Conservation (phyloP, 257 asterid genomes). For the Mitragyna speciosa region DNA sequence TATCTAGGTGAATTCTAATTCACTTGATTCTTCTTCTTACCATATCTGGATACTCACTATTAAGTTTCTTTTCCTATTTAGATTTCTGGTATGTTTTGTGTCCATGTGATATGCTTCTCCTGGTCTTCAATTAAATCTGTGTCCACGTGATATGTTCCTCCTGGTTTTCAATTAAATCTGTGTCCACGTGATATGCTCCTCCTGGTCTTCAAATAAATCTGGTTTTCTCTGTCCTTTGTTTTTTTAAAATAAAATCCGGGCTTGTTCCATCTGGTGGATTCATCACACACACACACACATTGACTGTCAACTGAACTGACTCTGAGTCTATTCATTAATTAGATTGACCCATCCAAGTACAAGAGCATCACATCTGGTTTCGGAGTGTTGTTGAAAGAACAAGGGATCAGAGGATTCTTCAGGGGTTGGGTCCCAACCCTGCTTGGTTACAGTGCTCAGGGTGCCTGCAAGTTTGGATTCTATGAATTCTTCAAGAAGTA, state of each 20-base stretch:
- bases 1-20: background rate
- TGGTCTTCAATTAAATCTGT: too few relatives aligned
- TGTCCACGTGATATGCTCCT: too few relatives aligned
- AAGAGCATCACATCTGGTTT: slow-evolving; percentile 56
- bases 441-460: slow-evolving; percentile 69
- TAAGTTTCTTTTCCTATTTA: background rate
- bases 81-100: background rate
- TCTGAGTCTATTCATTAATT: background rate
- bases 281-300: too few relatives aligned
- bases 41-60: background rate
- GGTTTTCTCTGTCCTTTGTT: background rate
- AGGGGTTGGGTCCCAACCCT: slow-evolving; percentile 68
- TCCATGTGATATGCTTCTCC: too few relatives aligned
- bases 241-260: background rate
- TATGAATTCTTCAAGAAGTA: slow-evolving; percentile 65
- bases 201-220: background rate
- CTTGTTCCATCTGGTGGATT: background rate
- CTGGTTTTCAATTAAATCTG: too few relatives aligned
- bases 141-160: too few relatives aligned
- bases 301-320: slow-evolving; percentile 14
- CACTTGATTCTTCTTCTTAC: background rate
- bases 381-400: slow-evolving; percentile 54
- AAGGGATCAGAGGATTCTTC: slow-evolving; percentile 55
- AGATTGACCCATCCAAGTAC: slow-evolving; percentile 63
- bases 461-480: slow-evolving; percentile 68